These are phyloP conservation scores for Fusarium sp. DNA, from an alignment of 2,329 filamentous ascomycete species.

Conservation along the genomic window DNA sequence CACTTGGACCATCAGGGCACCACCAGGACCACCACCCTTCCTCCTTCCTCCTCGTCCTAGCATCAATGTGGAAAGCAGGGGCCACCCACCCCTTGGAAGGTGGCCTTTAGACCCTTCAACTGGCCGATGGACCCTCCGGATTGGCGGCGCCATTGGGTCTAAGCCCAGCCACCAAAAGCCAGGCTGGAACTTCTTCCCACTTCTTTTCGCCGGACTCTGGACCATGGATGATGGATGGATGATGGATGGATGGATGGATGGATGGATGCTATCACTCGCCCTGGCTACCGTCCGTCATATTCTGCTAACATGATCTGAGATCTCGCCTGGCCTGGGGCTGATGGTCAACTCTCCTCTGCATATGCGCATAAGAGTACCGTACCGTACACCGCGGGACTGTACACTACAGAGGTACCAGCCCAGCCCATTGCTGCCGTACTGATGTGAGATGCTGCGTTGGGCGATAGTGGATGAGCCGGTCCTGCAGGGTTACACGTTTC, in stretches of 20 bases:
- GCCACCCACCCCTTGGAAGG: constrained; percentile 2
- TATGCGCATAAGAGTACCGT: constrained; percentile 12
- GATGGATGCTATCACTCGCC: constrained; percentile 29
- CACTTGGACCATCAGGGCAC: constrained; percentile 24
- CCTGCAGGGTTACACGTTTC: constrained; percentile 42
- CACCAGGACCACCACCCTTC: constrained; percentile 6
- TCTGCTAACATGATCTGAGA: constrained; percentile 42
- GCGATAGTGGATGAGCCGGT: constrained; percentile 35
- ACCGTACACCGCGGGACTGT: neutral
- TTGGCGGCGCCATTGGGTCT: constrained; percentile 21
- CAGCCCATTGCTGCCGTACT: constrained; percentile 1
- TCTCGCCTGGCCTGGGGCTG: constrained; percentile 41
- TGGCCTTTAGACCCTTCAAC: neutral
- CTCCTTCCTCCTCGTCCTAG: neutral
- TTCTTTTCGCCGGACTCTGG: constrained; percentile 13
- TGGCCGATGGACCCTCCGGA: neutral
- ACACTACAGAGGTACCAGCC: neutral
- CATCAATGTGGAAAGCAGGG: constrained; percentile 10
- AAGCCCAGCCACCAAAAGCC: constrained; percentile 23
- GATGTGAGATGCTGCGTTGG: constrained; percentile 38
- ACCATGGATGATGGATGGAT: neutral
- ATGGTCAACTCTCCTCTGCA: constrained; percentile 42
- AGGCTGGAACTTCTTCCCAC: constrained; percentile 2
- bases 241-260: constrained; percentile 3
- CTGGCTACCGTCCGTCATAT: constrained; percentile 36